Base-by-base conservation (phyloP, 1,139 yeast species). In the Suzukiozyma palmioleophila region DNA sequence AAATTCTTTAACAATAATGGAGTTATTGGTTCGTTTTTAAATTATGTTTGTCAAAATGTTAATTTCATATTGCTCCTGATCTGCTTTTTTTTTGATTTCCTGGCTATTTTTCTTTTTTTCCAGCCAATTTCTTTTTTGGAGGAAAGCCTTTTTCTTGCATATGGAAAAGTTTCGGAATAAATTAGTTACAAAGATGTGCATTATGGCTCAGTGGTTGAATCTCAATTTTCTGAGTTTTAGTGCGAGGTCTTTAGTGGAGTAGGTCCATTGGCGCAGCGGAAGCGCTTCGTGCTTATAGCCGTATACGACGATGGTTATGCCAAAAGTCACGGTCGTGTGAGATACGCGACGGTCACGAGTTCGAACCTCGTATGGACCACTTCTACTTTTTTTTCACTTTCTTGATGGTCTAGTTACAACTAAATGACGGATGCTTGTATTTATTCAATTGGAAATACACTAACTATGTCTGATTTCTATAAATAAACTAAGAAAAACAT, bases 281-380 rank as follows among this genome's bases (percentile, higher is more conserved):
- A 68, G 75, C 74, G 74, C 74, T 67, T 69, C 73, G 75, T 69
- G 74, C 74, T 68, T 68, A 68, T 68, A 68, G 73, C 73, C 67
- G 71, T 64, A 53, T 65, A 59, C 70, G 69, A 64, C 68, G 59
- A 64, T 64, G 68, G 74, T 68, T 67, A 69, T 68, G 54, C 73
- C 72, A 65, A 57, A 66, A 64, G 73, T 69, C 75, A 68, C 74
- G 73, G 73, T 69, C 75, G 74, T 68, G 74, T 69, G 73, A 69
- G 75, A 72, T 68, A 69, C 75, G 75, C 75, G 75, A 69, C 72
- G 74, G 75, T 69, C 75, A 74, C 68, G 74, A 75, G 75, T 69
- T 69, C 75, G 66, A 69, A 65, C 75, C 75, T 74, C 74, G 67
- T 74, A 74, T 67, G 67, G 73, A 69, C 73, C 75, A 69, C 64